A percentile compares a stretch with the other conserved stretches of the same genome.
phyloP scores from a whole-genome alignment of 1,139 yeast species.

The Hyphopichia khmerensis region DNA sequence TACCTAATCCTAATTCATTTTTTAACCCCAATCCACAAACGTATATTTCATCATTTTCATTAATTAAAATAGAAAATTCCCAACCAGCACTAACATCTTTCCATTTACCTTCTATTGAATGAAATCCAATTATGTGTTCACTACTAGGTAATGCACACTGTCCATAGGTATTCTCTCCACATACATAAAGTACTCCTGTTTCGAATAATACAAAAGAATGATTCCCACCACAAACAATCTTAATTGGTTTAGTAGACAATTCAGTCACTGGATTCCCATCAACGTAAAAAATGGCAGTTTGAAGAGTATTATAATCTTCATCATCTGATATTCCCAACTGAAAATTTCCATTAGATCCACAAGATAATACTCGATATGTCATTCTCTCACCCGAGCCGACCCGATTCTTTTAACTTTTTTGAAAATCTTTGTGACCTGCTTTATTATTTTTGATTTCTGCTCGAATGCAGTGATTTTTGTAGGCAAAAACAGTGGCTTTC shows the following conservation, averaged over 20 bases:
- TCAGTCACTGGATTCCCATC: conserved; percentile 3
- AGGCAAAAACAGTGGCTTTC: neutral
- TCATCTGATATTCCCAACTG: conserved; percentile 70
- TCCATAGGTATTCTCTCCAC: conserved; percentile 60
- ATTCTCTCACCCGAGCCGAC: neutral
- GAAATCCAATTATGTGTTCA: conserved; percentile 3
- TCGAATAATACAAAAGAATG: conserved; percentile 66
- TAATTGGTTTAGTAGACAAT: conserved; percentile 22
- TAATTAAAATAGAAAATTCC: conserved; percentile 66
- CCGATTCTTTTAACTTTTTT: neutral
- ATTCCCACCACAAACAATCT: conserved; percentile 79
- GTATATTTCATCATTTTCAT: conserved; percentile 38
- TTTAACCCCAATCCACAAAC: conserved; percentile 63
- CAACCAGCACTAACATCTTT: conserved; percentile 66
- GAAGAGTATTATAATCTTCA: conserved; percentile 48
- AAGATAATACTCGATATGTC: conserved; percentile 38
- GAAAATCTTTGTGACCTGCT: too few species aligned
- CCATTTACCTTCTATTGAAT: conserved; percentile 34
- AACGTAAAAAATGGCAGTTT: conserved; percentile 17
- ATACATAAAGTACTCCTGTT: conserved; percentile 52
- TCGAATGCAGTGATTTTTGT: too few species aligned
- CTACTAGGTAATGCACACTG: conserved; percentile 45
- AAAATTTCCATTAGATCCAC: conserved; percentile 83
- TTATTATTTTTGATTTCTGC: too few species aligned
- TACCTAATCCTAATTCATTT: conserved; percentile 75